Percentiles rank a stretch among this genome's conserved stretches.
Conservation (phyloP, 2,329 filamentous ascomycete genomes). For the Sporothrix euskadiensis region DNA sequence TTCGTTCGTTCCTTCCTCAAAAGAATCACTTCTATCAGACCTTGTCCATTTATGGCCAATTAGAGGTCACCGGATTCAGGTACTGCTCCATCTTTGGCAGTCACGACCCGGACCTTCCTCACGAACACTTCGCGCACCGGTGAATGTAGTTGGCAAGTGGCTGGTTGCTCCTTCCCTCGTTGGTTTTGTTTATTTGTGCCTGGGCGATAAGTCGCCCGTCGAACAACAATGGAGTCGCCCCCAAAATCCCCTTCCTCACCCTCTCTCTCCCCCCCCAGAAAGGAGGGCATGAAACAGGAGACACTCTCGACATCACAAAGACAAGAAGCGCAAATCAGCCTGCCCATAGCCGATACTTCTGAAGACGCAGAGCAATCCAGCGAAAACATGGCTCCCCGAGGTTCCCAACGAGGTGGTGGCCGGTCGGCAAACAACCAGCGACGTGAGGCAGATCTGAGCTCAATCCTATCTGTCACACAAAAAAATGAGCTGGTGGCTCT, state of each 20-base stretch:
- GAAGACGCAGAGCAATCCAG: neutral
- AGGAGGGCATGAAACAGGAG: neutral
- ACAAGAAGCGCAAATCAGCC: neutral
- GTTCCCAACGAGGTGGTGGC: constrained; percentile 28
- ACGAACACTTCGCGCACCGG: neutral
- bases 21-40: neutral
- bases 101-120: neutral
- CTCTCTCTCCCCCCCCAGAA: neutral
- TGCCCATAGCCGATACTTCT: neutral
- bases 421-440: constrained; percentile 36
- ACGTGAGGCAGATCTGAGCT: constrained; percentile 54
- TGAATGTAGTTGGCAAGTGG: neutral
- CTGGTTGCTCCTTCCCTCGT: constrained; percentile 22
- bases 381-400: constrained; percentile 29
- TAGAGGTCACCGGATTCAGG: neutral
- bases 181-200: constrained; percentile 7
- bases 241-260: neutral
- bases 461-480: constrained; percentile 50
- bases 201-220: neutral
- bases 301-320: neutral
- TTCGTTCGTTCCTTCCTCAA: neutral
- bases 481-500: constrained; percentile 55
- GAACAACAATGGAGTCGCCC: constrained; percentile 1
- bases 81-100: neutral
- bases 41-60: neutral